Conservation (phyloP, 2,329 filamentous ascomycete genomes). For the Stagonosporopsis rhizophila region DNA sequence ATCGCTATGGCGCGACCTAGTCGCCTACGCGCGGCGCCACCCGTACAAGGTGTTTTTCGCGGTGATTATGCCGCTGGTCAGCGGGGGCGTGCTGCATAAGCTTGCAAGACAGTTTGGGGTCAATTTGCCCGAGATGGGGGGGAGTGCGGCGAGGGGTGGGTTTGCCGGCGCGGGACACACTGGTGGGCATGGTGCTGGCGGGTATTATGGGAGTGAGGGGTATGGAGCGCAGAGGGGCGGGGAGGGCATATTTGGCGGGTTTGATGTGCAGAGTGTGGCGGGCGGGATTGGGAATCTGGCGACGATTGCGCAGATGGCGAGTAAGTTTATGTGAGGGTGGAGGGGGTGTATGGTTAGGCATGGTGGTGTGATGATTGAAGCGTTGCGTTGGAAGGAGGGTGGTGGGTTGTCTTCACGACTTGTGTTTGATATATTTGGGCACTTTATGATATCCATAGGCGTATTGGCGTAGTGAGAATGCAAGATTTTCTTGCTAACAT, state of each 20-base stretch:
- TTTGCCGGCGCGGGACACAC: slow-evolving; percentile 27
- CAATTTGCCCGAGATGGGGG: slow-evolving; percentile 67
- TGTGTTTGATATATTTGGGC: background rate
- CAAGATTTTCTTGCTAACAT: background rate
- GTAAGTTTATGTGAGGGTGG: slow-evolving; percentile 56
- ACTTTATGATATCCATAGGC: slow-evolving; percentile 11
- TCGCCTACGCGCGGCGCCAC: slow-evolving; percentile 81
- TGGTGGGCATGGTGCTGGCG: slow-evolving; percentile 30
- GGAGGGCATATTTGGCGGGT: slow-evolving; percentile 32
- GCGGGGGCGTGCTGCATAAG: slow-evolving; percentile 79
- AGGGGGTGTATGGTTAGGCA: no score
- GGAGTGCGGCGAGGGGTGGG: slow-evolving; percentile 34
- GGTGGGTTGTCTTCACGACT: background rate
- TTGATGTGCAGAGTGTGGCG: slow-evolving; percentile 41
- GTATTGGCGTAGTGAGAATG: slow-evolving; percentile 2
- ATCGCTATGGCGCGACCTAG: slow-evolving; percentile 79
- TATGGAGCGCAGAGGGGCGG: slow-evolving; percentile 44
- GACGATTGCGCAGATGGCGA: slow-evolving; percentile 53
- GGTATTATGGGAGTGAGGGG: slow-evolving; percentile 56
- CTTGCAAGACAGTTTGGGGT: slow-evolving; percentile 82
- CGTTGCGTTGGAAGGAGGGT: background rate
- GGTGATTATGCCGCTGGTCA: slow-evolving; percentile 86
- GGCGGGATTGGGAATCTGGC: slow-evolving; percentile 48
- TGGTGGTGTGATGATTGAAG: no score
- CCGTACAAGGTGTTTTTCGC: slow-evolving; percentile 90